Evolutionary conservation across 768 basidiomycete species (phyloP).

Genomic region (Paxillus ammoniavirescens): DNA sequence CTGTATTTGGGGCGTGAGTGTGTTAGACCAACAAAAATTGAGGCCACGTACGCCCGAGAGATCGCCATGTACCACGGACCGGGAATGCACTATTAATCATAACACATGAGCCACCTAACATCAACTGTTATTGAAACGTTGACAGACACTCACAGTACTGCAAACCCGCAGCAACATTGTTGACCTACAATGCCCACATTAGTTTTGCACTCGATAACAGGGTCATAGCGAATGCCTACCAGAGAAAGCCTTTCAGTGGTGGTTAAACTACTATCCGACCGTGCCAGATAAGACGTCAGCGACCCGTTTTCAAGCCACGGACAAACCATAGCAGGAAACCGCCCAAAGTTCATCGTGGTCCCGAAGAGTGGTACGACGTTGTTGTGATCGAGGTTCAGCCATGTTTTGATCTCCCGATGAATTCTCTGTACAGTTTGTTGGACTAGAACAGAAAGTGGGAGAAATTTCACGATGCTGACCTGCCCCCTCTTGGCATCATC

Average conservation of each 20-base stretch:
- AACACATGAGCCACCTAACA: not conserved
- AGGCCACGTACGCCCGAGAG: slow-evolving; percentile 9
- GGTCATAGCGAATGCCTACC: not conserved
- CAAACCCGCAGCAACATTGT: slow-evolving; percentile 4
- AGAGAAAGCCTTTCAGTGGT: not conserved
- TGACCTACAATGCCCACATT: not conserved
- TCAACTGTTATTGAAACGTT: not conserved
- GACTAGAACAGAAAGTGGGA: not conserved
- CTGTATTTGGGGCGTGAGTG: not conserved
- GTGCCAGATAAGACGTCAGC: slow-evolving; percentile 12
- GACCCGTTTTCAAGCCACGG: slow-evolving; percentile 18
- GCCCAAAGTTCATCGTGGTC: slow-evolving; percentile 17
- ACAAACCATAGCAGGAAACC: slow-evolving; percentile 18
- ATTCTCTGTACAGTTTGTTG: slow-evolving; percentile 9
- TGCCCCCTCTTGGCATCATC: not conserved
- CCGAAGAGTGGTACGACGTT: slow-evolving; percentile 21
- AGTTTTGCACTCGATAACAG: no score
- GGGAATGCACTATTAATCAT: not conserved
- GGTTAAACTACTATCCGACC: not conserved
- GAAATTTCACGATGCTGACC: not conserved
- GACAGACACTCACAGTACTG: slow-evolving; percentile 1
- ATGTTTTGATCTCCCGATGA: slow-evolving; percentile 16
- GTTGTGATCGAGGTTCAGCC: slow-evolving; percentile 16
- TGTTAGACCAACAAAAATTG: no score
- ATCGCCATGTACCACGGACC: not conserved